Evolutionary conservation across 768 basidiomycete species (phyloP), one percentile per base, ranked within the genome.

Genomic region (Russula sp.): DNA sequence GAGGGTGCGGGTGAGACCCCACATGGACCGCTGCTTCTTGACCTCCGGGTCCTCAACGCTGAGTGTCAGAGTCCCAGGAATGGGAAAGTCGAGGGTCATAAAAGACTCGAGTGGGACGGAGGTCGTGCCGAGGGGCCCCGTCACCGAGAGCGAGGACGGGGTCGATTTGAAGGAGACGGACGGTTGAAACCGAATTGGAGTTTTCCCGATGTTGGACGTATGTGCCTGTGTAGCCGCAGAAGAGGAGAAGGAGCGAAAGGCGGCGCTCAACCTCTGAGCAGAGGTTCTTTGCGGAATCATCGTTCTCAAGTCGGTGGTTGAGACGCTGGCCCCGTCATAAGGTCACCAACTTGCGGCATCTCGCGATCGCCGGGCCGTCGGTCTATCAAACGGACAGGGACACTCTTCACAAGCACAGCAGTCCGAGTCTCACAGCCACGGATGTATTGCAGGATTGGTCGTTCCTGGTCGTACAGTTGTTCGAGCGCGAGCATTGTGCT

Each of bases 1-100:
- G 67, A 94, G 80, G 0, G 94, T 89, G 57, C 95, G 85, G 14
- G 92, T 95, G 50, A 91, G 85, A n/a, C 96, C 96, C 95, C 96
- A 98, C 81, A 91, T 88, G 62, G 88, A 83, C 48, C 91, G 84
- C 74, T 98, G 95, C 57, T 83, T 76, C 73, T 91, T 89, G 55
- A 84, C 72, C 47, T 80, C 77, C 1, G 88, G 78, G 69, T 93
- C 79, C 67, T 88, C 81, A 20, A 83, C 77, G 31, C 72, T 50
- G 39, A 81, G 72, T 5, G 74, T 65, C 42, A 82, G 63, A 1
- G 73, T 71, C 31, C 74, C 66, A 6, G 73, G 70, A 34, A 74
- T 67, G 37, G 71, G 72, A 57, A 74, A 74, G 7, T 72, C 64
- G 60, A 82, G 70, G 32, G 70, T 69, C 73, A 85, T 77, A 70